Evolutionary conservation across 352 stramenopile genomes (phyloP).

Genomic region (Plasmopara muralis): DNA sequence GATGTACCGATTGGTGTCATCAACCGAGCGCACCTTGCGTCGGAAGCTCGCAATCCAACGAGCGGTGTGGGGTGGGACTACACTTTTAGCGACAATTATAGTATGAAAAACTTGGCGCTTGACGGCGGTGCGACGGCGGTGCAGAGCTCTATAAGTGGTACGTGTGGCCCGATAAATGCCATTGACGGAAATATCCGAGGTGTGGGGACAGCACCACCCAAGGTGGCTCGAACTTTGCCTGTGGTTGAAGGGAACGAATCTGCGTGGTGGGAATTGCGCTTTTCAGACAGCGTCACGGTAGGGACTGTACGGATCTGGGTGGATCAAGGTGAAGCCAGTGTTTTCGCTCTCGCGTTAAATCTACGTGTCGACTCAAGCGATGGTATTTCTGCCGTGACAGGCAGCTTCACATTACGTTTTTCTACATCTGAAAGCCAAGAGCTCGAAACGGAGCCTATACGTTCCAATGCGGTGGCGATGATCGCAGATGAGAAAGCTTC

Average conservation of each 20-base stretch:
- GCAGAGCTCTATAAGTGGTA: slow-evolving; percentile 62
- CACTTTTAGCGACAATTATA: slow-evolving; percentile 46
- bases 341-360: slow-evolving; percentile 24
- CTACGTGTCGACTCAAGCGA: slow-evolving; percentile 33
- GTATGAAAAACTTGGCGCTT: slow-evolving; percentile 41
- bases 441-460: slow-evolving; percentile 29
- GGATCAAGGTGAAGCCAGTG: slow-evolving; percentile 18
- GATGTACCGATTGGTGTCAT: slow-evolving; percentile 38
- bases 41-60: slow-evolving; percentile 37
- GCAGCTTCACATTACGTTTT: slow-evolving; percentile 40
- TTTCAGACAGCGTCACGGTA: slow-evolving; percentile 35
- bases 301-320: slow-evolving; percentile 63
- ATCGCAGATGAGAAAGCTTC: slow-evolving; percentile 40
- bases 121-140: slow-evolving; percentile 42
- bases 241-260: slow-evolving; percentile 18
- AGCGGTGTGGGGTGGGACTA: slow-evolving; percentile 71
- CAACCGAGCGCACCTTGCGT: slow-evolving; percentile 38
- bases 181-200: slow-evolving; percentile 57
- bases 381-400: slow-evolving; percentile 25
- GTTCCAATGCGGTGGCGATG: slow-evolving; percentile 53
- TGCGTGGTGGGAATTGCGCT: slow-evolving; percentile 68
- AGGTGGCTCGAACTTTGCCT: slow-evolving; percentile 40
- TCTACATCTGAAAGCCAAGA: slow-evolving; percentile 20
- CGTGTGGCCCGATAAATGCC: slow-evolving; percentile 45
- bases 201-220: slow-evolving; percentile 31